A percentile compares a stretch with the other conserved stretches of the same genome.
Conservation (phyloP, 768 basidiomycete species). For the Auriculariales sp. region DNA sequence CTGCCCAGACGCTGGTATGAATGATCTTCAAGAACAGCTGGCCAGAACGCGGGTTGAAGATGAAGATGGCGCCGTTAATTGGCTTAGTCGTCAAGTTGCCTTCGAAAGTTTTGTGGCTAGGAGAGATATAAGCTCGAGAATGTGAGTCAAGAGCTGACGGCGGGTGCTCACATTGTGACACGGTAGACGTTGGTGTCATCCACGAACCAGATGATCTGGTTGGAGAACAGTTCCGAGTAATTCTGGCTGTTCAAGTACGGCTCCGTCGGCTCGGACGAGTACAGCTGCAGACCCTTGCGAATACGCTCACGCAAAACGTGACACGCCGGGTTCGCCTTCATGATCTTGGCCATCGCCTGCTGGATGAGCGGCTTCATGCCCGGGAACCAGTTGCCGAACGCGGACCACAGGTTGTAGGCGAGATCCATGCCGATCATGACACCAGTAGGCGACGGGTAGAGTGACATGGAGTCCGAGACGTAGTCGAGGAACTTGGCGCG, state of each 20-base stretch:
- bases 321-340: constrained; percentile 98
- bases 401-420: constrained; percentile 97
- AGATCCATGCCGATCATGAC: constrained; percentile 98
- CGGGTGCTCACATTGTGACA: constrained; percentile 62
- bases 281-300: constrained; percentile 92
- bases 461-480: constrained; percentile 93
- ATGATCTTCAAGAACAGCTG: constrained; percentile 98
- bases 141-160: background rate
- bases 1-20: constrained; percentile 99
- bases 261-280: constrained; percentile 98
- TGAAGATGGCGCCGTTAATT: constrained; percentile 96
- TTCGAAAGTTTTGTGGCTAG: constrained; percentile 95
- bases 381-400: constrained; percentile 98
- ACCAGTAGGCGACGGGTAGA: constrained; percentile 97
- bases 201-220: constrained; percentile 99
- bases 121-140: constrained; percentile 9
- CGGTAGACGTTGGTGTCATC: constrained; percentile 99
- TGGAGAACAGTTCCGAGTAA: constrained; percentile 91
- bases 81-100: constrained; percentile 99
- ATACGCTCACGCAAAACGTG: constrained; percentile 98
- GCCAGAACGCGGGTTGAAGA: constrained; percentile 97
- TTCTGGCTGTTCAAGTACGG: constrained; percentile 98
- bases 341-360: constrained; percentile 98
- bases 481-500: constrained; percentile 99
- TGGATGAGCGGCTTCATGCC: constrained; percentile 96